A percentile compares a stretch with the other conserved stretches of the same genome.
Conservation (phyloP, 2,329 filamentous ascomycete genomes). For the Pseudocercospora macadamiae region DNA sequence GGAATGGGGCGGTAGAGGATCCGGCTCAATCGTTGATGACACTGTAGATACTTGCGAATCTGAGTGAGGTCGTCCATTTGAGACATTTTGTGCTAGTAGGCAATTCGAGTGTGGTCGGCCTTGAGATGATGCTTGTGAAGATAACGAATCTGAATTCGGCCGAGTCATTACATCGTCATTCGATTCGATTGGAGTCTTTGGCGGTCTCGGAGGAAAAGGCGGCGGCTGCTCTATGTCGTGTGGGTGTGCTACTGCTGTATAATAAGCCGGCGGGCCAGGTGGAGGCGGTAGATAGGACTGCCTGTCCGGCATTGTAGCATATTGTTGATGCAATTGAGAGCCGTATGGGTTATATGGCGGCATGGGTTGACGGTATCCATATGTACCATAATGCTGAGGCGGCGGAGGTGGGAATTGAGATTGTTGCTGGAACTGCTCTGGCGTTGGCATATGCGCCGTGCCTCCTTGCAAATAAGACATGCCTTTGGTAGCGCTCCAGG, state of each 20-base stretch:
- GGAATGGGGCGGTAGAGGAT: conserved; percentile 28
- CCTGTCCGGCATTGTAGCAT: conserved; percentile 10
- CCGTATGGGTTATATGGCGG: neutral
- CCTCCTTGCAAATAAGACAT: conserved; percentile 12
- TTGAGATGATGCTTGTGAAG: neutral
- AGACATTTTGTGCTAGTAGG: neutral
- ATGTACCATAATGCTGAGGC: conserved; percentile 1
- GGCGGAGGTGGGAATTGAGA: conserved; percentile 4
- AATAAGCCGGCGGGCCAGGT: neutral
- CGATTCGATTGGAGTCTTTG: conserved; percentile 2
- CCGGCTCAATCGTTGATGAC: conserved; percentile 22
- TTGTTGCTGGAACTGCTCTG: conserved; percentile 16
- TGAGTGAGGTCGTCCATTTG: conserved; percentile 3
- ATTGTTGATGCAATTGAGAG: conserved; percentile 5
- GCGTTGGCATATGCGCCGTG: conserved; percentile 12
- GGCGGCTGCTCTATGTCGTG: conserved; percentile 3
- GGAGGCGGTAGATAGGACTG: neutral
- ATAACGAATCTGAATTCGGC: neutral
- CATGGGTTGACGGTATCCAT: conserved; percentile 3
- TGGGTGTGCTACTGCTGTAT: neutral
- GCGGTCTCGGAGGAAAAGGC: conserved; percentile 12
- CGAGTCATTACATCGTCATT: neutral
- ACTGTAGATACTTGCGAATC: neutral
- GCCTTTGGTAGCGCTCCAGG: neutral
- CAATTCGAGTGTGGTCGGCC: neutral